Evolutionary conservation across 352 stramenopile genomes (phyloP), one percentile per base, ranked within the genome.

Genomic region (Pythium oligandrum): DNA sequence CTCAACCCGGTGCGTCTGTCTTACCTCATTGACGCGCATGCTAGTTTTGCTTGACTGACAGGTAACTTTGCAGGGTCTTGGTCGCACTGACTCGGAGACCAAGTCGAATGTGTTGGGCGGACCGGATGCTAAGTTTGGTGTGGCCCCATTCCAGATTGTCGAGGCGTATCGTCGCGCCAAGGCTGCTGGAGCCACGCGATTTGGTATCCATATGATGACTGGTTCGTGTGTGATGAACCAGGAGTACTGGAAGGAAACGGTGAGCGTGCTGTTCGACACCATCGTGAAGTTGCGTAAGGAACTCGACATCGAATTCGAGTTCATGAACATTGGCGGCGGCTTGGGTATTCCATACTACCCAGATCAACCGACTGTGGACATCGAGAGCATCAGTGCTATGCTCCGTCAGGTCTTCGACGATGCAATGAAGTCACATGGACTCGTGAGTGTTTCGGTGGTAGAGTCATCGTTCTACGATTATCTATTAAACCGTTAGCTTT

Each of bases 171-270:
- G 80, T 57, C 81, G 81, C 56, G 86, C 86, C 6, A 71, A 94
- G 60, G 73, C 78, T 39, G 74, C 76, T 1, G 86, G 86, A 12
- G 80, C 86, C 38, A 95, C 69, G 37, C 80, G 84, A 53, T 96
- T 96, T 63, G 86, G 86, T 47, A 93, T 96, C 53, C 86, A 96
- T 73, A 96, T 96, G 86, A 96, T 96, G 86, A 96, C 86, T 26
- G 86, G 86, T 34, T 93, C 81, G 37, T 96, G 86, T 48, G 86
- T 96, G 40, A 88, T 96, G 66, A 84, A 92, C 59, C 81, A 95
- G 58, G 73, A 78, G 9, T 96, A 96, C 71, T 96, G 86, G 86
- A 86, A 82, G 46, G 83, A 96, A 50, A 96, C 86, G 1, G 82
- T 96, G 37, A 79, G 78, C 39, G 70, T 88, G 48, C 75, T 96